Evolutionary conservation across 192 early-diverging fungal genomes (phyloP).

Genomic region (Irineochytrium annulatum): DNA sequence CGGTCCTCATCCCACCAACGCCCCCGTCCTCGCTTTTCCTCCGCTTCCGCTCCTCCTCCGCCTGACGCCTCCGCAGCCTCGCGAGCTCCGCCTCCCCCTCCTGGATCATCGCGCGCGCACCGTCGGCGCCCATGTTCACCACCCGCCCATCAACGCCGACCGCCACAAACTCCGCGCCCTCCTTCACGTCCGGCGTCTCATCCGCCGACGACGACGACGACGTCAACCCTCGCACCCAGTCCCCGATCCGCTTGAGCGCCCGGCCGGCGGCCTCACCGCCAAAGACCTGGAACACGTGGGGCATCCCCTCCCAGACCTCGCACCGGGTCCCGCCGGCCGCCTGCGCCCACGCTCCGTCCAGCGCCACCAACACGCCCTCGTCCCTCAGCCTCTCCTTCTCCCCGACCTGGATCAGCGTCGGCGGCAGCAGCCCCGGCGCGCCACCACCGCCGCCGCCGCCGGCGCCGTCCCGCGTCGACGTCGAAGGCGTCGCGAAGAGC

Average conservation of each 20-base stretch:
- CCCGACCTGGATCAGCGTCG: conserved; percentile 26
- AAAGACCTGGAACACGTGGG: conserved; percentile 32
- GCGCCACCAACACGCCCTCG: conserved; percentile 26
- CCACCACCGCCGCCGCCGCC: no score
- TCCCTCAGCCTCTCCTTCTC: conserved; percentile 26
- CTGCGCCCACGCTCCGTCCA: neutral
- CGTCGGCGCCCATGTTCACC: neutral
- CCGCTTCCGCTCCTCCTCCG: neutral
- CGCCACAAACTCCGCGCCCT: neutral
- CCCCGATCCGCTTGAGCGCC: conserved; percentile 15
- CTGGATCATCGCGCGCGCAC: conserved; percentile 8
- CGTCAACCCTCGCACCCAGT: conserved; percentile 8
- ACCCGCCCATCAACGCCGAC: conserved; percentile 4
- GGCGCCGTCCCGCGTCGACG: no score
- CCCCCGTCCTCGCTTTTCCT: neutral
- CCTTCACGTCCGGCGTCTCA: neutral
- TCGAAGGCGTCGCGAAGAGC: conserved; percentile 17
- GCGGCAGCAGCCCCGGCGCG: conserved; percentile 8
- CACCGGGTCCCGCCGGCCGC: conserved; percentile 3
- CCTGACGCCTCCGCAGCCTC: neutral
- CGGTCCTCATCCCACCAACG: neutral
- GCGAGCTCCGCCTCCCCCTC: conserved; percentile 13
- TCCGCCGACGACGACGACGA: neutral
- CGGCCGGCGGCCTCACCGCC: conserved; percentile 13
- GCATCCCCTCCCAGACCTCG: conserved; percentile 27